Percentiles rank a stretch among this genome's conserved stretches.
Evolutionary conservation across 2,329 filamentous ascomycete species (phyloP).

Genomic region (Pyricularia sp.): DNA sequence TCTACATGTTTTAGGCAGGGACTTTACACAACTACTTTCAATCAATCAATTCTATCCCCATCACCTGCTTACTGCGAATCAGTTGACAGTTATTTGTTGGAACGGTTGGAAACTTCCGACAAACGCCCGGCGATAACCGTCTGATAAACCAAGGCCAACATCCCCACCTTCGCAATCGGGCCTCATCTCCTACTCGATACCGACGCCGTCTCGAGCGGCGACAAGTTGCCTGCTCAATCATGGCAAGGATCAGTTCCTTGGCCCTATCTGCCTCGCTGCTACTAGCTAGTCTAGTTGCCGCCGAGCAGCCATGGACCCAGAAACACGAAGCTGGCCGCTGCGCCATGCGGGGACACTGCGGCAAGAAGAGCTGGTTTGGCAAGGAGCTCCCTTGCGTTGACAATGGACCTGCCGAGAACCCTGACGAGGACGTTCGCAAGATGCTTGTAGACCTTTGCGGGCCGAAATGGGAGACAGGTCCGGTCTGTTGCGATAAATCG

Average conservation of each 20-base stretch:
- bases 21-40: background rate
- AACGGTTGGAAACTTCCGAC: background rate
- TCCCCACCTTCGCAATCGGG: background rate
- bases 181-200: background rate
- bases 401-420: conserved; percentile 68
- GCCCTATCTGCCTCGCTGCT: conserved; percentile 18
- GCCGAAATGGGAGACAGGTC: conserved; percentile 67
- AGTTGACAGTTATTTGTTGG: background rate
- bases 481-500: conserved; percentile 71
- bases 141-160: background rate
- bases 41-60: background rate
- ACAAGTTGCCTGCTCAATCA: conserved; percentile 9
- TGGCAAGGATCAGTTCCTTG: conserved; percentile 25
- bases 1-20: background rate
- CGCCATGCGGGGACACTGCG: conserved; percentile 82
- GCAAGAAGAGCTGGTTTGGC: conserved; percentile 80
- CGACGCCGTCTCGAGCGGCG: background rate
- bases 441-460: conserved; percentile 81
- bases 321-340: conserved; percentile 81
- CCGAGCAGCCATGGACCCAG: conserved; percentile 24
- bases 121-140: background rate
- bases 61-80: background rate
- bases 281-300: conserved; percentile 17
- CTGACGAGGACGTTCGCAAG: conserved; percentile 56
- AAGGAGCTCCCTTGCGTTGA: conserved; percentile 85